Evolutionary conservation across 2,329 filamentous ascomycete genomes (phyloP).

Genomic region (Epichloe coenophiala): DNA sequence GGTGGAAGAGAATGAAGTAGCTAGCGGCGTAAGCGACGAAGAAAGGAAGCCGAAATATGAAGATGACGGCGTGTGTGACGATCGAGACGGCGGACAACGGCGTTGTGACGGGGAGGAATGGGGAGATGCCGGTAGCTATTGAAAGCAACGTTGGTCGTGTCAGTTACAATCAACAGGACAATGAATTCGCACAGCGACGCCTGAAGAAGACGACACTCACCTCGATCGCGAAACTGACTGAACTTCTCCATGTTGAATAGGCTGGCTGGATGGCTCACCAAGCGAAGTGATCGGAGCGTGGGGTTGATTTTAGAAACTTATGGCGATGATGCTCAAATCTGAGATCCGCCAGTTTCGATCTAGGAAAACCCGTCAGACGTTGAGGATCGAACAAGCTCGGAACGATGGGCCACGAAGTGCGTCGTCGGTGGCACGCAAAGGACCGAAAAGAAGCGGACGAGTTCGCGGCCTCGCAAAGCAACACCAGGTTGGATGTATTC

Average conservation of each 20-base stretch:
- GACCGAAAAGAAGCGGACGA: no score
- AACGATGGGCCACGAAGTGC: no score
- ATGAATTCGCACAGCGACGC: not conserved
- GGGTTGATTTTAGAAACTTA: no score
- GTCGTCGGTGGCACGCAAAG: no score
- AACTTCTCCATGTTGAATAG: slow-evolving; percentile 75
- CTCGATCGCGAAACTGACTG: slow-evolving; percentile 83
- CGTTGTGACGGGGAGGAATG: slow-evolving; percentile 74
- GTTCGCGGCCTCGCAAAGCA: not conserved
- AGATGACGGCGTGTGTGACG: slow-evolving; percentile 56
- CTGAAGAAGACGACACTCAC: slow-evolving; percentile 25
- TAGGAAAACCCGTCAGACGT: no score
- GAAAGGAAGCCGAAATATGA: slow-evolving; percentile 67
- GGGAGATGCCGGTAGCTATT: slow-evolving; percentile 84
- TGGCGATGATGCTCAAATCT: no score
- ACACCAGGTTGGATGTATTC: not conserved
- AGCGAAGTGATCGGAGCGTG: not conserved
- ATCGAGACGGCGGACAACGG: slow-evolving; percentile 49
- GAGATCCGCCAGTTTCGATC: no score
- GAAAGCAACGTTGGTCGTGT: not conserved
- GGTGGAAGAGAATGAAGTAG: slow-evolving; percentile 75
- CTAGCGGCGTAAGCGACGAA: slow-evolving; percentile 52
- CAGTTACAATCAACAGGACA: not conserved
- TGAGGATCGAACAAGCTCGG: no score
- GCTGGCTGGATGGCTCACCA: not conserved